These are phyloP conservation scores for Volvox carteri DNA, from an alignment of 163 green algal species.

Conservation along the genomic window DNA sequence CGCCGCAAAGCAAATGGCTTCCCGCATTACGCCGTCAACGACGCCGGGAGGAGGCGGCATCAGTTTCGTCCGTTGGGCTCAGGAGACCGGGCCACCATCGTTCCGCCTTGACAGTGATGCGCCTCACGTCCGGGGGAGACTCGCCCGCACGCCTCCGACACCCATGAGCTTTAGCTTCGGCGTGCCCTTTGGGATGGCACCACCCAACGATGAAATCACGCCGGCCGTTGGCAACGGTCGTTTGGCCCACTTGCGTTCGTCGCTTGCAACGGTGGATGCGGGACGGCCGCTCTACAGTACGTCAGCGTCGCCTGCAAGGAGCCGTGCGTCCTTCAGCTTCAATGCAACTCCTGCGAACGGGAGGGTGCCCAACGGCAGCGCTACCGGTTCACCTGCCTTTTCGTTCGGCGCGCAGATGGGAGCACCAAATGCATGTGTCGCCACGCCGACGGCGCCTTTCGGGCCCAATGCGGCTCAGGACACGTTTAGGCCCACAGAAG, in stretches of 20 bases:
- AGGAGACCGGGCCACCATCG: conserved; percentile 9
- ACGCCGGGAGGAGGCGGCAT: neutral
- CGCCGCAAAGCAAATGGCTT: conserved; percentile 32
- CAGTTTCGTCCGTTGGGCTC: conserved; percentile 45
- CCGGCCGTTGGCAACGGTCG: neutral
- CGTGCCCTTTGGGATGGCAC: too few species aligned
- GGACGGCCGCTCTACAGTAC: neutral
- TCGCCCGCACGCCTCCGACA: neutral
- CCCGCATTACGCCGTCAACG: neutral
- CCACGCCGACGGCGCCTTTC: neutral
- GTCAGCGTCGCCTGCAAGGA: neutral
- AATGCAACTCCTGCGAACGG: neutral
- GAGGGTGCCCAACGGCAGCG: neutral
- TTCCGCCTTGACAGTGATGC: conserved; percentile 35
- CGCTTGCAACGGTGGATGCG: neutral
- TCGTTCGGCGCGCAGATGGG: conserved; percentile 17
- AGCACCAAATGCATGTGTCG: too few species aligned
- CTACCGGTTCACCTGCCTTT: conserved; percentile 5
- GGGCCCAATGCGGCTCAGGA: neutral
- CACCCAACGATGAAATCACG: neutral
- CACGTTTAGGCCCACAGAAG: neutral
- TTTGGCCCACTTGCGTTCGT: neutral
- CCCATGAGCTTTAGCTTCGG: conserved; percentile 52
- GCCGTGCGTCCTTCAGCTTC: conserved; percentile 4
- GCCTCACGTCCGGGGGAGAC: neutral